Percentiles rank a stretch among this genome's conserved stretches.
phyloP scores from a whole-genome alignment of 2,329 filamentous ascomycete genomes.

The Decorospora gaudefroyi region DNA sequence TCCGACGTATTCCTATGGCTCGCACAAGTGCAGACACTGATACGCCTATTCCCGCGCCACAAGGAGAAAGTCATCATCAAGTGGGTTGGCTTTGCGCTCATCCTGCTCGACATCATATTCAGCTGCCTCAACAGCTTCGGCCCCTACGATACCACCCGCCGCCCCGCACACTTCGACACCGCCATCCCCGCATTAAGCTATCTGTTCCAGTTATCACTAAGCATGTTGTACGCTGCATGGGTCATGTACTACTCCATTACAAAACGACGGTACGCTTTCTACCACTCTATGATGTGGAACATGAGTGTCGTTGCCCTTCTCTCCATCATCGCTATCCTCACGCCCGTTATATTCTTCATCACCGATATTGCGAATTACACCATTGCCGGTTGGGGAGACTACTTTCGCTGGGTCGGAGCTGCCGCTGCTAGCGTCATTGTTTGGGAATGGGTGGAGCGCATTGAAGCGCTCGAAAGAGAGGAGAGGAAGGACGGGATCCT shows the following conservation, averaged over 20 bases:
- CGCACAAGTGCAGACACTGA: slow-evolving; percentile 94
- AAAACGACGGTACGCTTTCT: slow-evolving; percentile 88
- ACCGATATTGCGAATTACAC: slow-evolving; percentile 84
- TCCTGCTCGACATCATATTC: slow-evolving; percentile 87
- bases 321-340: slow-evolving; percentile 79
- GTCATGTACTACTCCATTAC: slow-evolving; percentile 92
- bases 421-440: slow-evolving; percentile 95
- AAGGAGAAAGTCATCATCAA: slow-evolving; percentile 98
- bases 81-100: slow-evolving; percentile 94
- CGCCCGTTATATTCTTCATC: slow-evolving; percentile 91
- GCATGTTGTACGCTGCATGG: slow-evolving; percentile 88
- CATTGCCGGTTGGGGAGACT: slow-evolving; percentile 91
- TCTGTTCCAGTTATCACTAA: slow-evolving; percentile 84
- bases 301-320: slow-evolving; percentile 79
- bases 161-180: slow-evolving; percentile 78
- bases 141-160: slow-evolving; percentile 57
- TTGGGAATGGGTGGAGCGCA: slow-evolving; percentile 97
- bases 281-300: slow-evolving; percentile 87
- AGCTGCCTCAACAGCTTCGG: slow-evolving; percentile 88
- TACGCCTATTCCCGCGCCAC: slow-evolving; percentile 91
- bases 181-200: slow-evolving; percentile 91
- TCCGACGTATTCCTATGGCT: slow-evolving; percentile 97
- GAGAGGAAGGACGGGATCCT: slow-evolving; percentile 93
- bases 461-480: slow-evolving; percentile 88
- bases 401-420: slow-evolving; percentile 94